Base-by-base conservation (phyloP, 140 eudicot genomes). In the Anethum foeniculum region DNA sequence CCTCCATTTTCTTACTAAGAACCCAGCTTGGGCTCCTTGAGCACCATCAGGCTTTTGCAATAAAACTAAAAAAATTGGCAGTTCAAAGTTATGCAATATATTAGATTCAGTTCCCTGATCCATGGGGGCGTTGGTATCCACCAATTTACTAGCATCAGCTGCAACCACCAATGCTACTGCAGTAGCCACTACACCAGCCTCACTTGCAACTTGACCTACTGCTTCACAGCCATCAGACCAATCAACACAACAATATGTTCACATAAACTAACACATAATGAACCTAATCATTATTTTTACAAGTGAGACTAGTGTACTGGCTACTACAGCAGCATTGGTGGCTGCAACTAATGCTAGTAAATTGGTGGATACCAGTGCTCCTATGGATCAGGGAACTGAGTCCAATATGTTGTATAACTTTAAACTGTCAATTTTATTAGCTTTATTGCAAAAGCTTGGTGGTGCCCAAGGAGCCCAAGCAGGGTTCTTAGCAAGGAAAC, bases 351-450 rank as follows among this genome's bases (percentile, higher is more conserved):
- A 77, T 79, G 97, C 96, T 0, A 96, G 97, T 64, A 95, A 95
- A 86, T 77, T 95, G 93, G 97, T 91, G 85, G 99, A 95, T 83
- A 95, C 99, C 0, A 89, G 88, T 74, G 99, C 97, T 38, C 99
- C 97, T 12, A 89, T 92, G 71, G 99, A 90, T 83, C 90, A 87
- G 80, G 99, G 96, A 75, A 95, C 99, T 12, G 97, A 90, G 87
- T 85, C 86, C 8, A 83, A 89, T 73, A 54, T 83, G 86, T 82
- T 95, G 84, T 97, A 95, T 80, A 83, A 92, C 72, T 95, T 92
- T 65, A 95, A 95, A 7, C 85, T 95, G 62, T 97, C 97, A 12
- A 89, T 95, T 68, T 95, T 97, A 10, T 85, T 95, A 88, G 88
- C 90, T 43, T 80, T 80, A 7, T 89, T 92, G 76, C 93, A 92